Evolutionary conservation across 306 rosid genomes (phyloP).

Genomic region (Notholithocarpus densiflorus): DNA sequence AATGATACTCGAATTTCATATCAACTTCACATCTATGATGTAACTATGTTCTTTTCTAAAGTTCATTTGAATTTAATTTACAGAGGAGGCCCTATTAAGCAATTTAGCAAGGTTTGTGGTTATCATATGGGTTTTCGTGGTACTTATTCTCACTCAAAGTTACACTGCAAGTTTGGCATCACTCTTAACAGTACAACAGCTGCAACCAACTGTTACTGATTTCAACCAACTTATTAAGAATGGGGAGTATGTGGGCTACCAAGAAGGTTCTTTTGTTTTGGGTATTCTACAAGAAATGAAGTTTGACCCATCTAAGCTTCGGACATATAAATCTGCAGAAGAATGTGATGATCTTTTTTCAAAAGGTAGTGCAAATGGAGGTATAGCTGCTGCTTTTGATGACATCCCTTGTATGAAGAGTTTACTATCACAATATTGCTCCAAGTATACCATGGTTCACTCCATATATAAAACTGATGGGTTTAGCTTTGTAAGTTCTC

Average conservation of each 20-base stretch:
- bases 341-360: conserved; percentile 22
- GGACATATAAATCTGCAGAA: not conserved
- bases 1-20: not conserved
- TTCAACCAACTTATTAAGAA: conserved; percentile 31
- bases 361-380: conserved; percentile 28
- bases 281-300: conserved; percentile 28
- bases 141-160: conserved; percentile 58
- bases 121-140: conserved; percentile 60
- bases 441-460: conserved; percentile 33
- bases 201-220: conserved; percentile 42
- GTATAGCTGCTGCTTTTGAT: conserved; percentile 51
- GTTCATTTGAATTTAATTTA: not conserved
- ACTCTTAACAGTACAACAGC: conserved; percentile 51
- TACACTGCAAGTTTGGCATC: conserved; percentile 66
- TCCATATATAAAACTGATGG: conserved; percentile 41
- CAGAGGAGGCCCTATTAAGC: conserved; percentile 53
- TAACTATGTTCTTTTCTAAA: not conserved
- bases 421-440: conserved; percentile 32
- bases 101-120: conserved; percentile 60
- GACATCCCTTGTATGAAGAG: conserved; percentile 39
- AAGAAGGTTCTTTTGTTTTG: conserved; percentile 32
- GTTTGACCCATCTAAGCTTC: conserved; percentile 28
- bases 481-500: conserved; percentile 44
- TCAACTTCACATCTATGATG: too few species aligned
- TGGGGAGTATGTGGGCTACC: conserved; percentile 43